phyloP scores from a whole-genome alignment of 208 protist species.

The Naegleria fowleri region DNA sequence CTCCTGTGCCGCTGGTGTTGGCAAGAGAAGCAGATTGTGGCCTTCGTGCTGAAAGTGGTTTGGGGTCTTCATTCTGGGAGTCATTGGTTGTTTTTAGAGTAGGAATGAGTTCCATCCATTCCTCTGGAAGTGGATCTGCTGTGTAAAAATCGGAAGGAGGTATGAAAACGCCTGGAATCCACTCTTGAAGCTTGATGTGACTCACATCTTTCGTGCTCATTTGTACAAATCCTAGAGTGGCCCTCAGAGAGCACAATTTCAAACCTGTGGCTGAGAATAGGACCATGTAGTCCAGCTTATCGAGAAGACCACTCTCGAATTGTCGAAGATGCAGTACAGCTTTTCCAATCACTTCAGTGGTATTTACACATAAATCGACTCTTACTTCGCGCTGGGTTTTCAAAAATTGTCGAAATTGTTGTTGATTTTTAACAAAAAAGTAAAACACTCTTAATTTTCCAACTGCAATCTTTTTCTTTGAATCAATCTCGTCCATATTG shows the following conservation, averaged over 20 bases:
- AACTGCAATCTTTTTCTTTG: background rate
- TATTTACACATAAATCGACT: background rate
- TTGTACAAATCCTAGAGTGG: conserved; percentile 23
- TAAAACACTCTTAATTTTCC: conserved; percentile 22
- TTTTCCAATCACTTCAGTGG: background rate
- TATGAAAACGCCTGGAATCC: conserved; percentile 12
- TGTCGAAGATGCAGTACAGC: background rate
- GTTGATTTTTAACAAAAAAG: background rate
- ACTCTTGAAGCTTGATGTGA: background rate
- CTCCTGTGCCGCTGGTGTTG: background rate
- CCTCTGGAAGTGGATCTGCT: conserved; percentile 30
- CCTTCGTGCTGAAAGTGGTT: background rate
- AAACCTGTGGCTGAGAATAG: background rate
- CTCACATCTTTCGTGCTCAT: background rate
- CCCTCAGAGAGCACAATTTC: conserved; percentile 13
- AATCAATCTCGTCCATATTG: background rate
- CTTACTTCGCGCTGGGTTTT: background rate
- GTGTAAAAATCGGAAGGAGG: conserved; percentile 25
- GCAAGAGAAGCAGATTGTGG: background rate
- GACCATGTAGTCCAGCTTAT: conserved; percentile 31
- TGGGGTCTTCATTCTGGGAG: too few species aligned
- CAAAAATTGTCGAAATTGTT: background rate
- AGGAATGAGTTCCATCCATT: conserved; percentile 32
- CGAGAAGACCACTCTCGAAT: conserved; percentile 1
- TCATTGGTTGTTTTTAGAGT: background rate